Percentiles rank a stretch among this genome's conserved stretches.
Evolutionary conservation across 2,329 filamentous ascomycete species (phyloP).

Genomic region (Fusarium guadeloupense): DNA sequence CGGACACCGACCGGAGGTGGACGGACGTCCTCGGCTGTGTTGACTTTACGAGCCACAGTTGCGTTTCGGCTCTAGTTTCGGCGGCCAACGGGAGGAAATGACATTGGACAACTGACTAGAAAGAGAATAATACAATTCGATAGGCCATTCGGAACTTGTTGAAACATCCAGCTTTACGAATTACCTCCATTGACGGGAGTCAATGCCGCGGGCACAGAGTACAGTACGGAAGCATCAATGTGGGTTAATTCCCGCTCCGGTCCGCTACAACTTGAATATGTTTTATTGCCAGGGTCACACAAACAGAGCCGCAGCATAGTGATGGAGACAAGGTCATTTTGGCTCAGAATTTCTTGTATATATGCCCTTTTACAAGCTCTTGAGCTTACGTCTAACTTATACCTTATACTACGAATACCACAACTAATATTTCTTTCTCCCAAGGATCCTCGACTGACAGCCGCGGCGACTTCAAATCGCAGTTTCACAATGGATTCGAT

Average conservation of each 20-base stretch:
- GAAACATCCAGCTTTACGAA: neutral
- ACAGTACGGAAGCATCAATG: slow-evolving; percentile 4
- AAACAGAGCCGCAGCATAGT: neutral
- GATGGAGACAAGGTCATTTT: neutral
- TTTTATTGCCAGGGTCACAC: neutral
- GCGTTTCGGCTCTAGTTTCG: slow-evolving; percentile 25
- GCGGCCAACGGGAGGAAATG: slow-evolving; percentile 1
- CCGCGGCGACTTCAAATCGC: slow-evolving; percentile 12
- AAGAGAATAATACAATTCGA: neutral
- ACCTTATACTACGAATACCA: neutral
- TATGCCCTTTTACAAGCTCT: too few relatives aligned
- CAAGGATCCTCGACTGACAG: slow-evolving; percentile 19
- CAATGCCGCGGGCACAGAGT: neutral
- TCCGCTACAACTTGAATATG: neutral
- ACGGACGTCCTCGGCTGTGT: slow-evolving; percentile 39
- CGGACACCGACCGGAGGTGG: slow-evolving; percentile 43
- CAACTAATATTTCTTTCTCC: neutral
- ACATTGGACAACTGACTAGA: neutral
- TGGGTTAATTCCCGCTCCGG: slow-evolving; percentile 15
- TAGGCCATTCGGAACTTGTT: neutral
- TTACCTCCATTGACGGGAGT: neutral
- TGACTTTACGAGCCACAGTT: slow-evolving; percentile 39
- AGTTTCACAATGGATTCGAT: neutral
- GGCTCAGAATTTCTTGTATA: too few relatives aligned
- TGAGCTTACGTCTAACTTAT: neutral